These are phyloP conservation scores for Lolium multiflorum DNA, from an alignment of 176 grass and related monocot species.

Conservation along the genomic window DNA sequence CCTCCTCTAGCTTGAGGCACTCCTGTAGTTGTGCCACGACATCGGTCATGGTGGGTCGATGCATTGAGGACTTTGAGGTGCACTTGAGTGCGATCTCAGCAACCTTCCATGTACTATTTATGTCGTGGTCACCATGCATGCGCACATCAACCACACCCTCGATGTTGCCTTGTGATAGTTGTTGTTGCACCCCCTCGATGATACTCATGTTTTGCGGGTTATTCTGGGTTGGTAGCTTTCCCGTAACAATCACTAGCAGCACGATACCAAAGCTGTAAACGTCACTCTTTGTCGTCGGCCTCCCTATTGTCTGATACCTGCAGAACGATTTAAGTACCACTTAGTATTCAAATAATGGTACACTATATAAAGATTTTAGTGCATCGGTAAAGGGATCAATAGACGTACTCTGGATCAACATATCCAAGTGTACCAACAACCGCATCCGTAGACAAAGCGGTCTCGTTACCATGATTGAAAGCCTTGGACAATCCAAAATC, in stretches of 20 bases:
- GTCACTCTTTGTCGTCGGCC: not conserved
- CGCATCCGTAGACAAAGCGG: not conserved
- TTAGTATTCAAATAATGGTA: not conserved
- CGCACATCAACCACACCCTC: not conserved
- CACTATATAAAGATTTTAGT: not conserved
- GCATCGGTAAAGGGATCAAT: not conserved
- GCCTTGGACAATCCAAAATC: not conserved
- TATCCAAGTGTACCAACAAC: not conserved
- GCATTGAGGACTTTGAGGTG: not conserved
- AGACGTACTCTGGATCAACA: not conserved
- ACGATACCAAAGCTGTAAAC: not conserved
- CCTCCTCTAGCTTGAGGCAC: constrained; percentile 1
- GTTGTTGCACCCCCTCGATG: not conserved
- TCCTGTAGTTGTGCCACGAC: not conserved
- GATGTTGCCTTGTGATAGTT: not conserved
- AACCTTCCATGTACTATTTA: not conserved
- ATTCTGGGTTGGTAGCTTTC: not conserved
- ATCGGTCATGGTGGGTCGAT: not conserved
- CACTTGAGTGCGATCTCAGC: not conserved
- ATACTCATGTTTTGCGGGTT: not conserved
- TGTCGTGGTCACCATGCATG: not conserved
- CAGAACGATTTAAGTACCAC: not conserved
- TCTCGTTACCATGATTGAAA: not conserved
- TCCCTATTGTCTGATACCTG: not conserved
- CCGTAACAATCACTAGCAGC: not conserved